Evolutionary conservation across 2,329 filamentous ascomycete genomes (phyloP).

Genomic region (Ophiostoma piceae): DNA sequence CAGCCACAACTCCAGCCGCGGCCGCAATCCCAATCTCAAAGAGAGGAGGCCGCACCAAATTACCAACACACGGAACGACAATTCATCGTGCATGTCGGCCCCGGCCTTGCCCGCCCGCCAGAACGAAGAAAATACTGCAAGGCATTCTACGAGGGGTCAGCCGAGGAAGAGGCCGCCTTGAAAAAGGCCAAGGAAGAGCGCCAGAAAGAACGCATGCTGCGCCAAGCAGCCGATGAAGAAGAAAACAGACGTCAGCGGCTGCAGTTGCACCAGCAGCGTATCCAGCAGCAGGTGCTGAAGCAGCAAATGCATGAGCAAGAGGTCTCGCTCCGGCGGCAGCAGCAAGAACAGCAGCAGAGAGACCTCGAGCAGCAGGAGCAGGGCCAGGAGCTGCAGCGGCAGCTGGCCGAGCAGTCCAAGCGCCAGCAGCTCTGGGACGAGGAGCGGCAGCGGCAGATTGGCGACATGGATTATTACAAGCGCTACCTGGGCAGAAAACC

Average conservation of each 20-base stretch:
- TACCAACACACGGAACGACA: not conserved
- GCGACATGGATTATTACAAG: not conserved
- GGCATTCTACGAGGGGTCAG: not conserved
- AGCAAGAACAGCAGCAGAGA: not conserved
- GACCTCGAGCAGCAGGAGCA: not conserved
- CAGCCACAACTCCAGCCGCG: not conserved
- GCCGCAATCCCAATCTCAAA: not conserved
- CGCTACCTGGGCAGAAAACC: not conserved
- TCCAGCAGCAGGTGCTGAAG: not conserved
- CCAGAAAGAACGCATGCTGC: not conserved
- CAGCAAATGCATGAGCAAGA: constrained; percentile 4
- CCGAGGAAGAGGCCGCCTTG: not conserved
- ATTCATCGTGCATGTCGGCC: not conserved
- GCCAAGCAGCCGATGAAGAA: not conserved
- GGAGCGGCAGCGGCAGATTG: constrained; percentile 2
- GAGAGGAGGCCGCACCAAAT: not conserved
- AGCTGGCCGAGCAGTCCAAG: not conserved
- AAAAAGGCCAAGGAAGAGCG: not conserved
- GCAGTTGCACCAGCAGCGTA: constrained; percentile 3
- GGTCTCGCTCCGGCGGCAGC: not conserved
- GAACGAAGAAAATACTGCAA: not conserved
- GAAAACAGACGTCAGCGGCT: not conserved
- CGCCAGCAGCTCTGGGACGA: not conserved
- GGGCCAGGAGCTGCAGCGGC: not conserved
- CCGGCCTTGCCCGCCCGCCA: not conserved